A percentile compares a stretch with the other conserved stretches of the same genome.
Evolutionary conservation across 208 protist species (phyloP).

Genomic region (Trypanosoma mega): DNA sequence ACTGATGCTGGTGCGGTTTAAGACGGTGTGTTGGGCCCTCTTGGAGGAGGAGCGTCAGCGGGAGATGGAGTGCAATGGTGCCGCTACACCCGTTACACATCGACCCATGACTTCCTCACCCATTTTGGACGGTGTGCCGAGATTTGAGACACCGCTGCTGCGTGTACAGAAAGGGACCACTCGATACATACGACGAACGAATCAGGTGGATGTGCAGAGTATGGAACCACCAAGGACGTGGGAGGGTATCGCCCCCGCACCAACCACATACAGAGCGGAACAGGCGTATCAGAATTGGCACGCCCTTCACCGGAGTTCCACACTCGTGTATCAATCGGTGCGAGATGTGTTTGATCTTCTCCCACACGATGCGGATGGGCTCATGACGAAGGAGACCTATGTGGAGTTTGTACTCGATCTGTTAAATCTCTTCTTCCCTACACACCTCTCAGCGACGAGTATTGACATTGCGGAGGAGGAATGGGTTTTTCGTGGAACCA

Average conservation of each 20-base stretch:
- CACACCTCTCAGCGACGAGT: constrained; percentile 40
- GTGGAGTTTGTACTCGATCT: constrained; percentile 77
- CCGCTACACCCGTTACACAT: not conserved
- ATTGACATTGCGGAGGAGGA: constrained; percentile 83
- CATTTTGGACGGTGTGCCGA: constrained; percentile 34
- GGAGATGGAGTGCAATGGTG: not conserved
- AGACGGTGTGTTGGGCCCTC: constrained; percentile 73
- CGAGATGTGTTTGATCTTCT: constrained; percentile 73
- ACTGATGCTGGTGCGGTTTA: constrained; percentile 74
- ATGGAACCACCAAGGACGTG: constrained; percentile 47
- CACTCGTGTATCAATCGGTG: constrained; percentile 49
- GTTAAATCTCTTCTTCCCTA: constrained; percentile 83
- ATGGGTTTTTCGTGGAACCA: constrained; percentile 82
- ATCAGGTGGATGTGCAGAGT: constrained; percentile 25
- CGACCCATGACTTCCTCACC: not conserved
- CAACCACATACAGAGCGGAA: constrained; percentile 32
- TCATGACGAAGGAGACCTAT: constrained; percentile 60
- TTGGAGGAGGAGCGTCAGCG: constrained; percentile 59
- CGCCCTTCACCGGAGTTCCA: constrained; percentile 42
- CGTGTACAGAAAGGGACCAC: constrained; percentile 39
- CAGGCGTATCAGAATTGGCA: constrained; percentile 48
- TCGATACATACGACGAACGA: not conserved
- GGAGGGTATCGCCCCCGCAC: constrained; percentile 56
- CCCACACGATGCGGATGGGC: constrained; percentile 43
- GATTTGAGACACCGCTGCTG: constrained; percentile 53